Evolutionary conservation across 1,139 yeast genomes (phyloP).

Genomic region (Yamadazyma jaroonii): DNA sequence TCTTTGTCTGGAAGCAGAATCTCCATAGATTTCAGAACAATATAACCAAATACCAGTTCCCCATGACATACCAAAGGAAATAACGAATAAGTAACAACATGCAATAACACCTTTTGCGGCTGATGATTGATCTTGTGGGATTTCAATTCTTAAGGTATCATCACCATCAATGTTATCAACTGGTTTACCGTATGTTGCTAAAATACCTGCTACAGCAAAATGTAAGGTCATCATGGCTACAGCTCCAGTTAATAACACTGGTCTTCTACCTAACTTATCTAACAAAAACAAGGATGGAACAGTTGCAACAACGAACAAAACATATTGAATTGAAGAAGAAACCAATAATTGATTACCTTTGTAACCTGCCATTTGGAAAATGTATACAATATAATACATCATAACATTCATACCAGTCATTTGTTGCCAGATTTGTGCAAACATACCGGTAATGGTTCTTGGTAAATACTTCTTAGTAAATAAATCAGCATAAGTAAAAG

Average conservation of each 20-base stretch:
- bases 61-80: conserved; percentile 51
- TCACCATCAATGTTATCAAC: conserved; percentile 28
- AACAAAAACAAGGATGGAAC: conserved; percentile 43
- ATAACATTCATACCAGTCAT: conserved; percentile 38
- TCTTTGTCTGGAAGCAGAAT: conserved; percentile 48
- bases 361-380: conserved; percentile 35
- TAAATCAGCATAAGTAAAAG: conserved; percentile 27
- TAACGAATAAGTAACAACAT: conserved; percentile 48
- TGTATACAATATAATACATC: conserved; percentile 36
- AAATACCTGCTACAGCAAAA: conserved; percentile 43
- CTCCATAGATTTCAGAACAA: conserved; percentile 49
- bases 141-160: conserved; percentile 36
- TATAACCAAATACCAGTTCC: conserved; percentile 54
- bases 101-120: conserved; percentile 53
- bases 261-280: conserved; percentile 56
- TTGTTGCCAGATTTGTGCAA: conserved; percentile 37
- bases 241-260: conserved; percentile 42
- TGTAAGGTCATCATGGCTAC: conserved; percentile 42
- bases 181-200: conserved; percentile 37
- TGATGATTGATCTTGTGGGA: conserved; percentile 28
- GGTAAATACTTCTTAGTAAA: conserved; percentile 27
- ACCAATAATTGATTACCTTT: conserved; percentile 24
- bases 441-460: conserved; percentile 29
- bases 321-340: conserved; percentile 34
- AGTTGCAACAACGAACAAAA: conserved; percentile 39